Base-by-base conservation (phyloP, 352 stramenopile species). In the Proteromonas lacertae region DNA sequence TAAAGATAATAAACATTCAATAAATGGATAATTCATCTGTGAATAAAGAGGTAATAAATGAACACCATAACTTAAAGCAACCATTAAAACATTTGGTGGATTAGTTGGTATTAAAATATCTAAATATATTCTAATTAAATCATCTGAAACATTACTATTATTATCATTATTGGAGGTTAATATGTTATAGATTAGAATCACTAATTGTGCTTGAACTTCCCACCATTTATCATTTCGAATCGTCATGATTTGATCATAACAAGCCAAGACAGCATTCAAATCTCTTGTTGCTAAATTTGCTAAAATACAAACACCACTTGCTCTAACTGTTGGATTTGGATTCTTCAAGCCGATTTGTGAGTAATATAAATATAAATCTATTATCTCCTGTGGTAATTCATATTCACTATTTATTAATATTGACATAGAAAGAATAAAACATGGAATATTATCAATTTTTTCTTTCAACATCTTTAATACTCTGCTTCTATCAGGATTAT, bases 401-500 rank as follows among this genome's bases (percentile, higher is more conserved):
- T 32, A 19, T 24, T 50, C 44, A 12, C 32, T 17, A 25, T 34
- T 22, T 17, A 31, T 26, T 9, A 50, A 20, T 26, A 25, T 35
- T 8, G 32, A 25, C 5, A 50, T 24, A 28, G 31, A 40, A 16
- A 16, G 14, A 6, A 50, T 25, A 25, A 46, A 46, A 9, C 20
- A 24, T 4, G 41, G 29, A 13, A 28, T 25, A 16, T 50, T 20
- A 13, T 31, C 18, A 0, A 50, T 14, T 2, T 32, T 29, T 28
- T 38, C 38, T 24, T 50, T 25, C n/a, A 50, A 30, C 16, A 38
- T 32, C 44, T 50, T 50, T 16, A 50, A 47, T 6, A 35, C 39
- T 28, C 42, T 16, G 3, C 29, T 2, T n/a, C 25, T 29, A 9
- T 3, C 21, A 12, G 2, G 7, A 7, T 28, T 3, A n/a, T 43